Evolutionary conservation across 768 basidiomycete genomes (phyloP), one percentile per base, ranked within the genome.

Genomic region (Leccinum aurantiacum): DNA sequence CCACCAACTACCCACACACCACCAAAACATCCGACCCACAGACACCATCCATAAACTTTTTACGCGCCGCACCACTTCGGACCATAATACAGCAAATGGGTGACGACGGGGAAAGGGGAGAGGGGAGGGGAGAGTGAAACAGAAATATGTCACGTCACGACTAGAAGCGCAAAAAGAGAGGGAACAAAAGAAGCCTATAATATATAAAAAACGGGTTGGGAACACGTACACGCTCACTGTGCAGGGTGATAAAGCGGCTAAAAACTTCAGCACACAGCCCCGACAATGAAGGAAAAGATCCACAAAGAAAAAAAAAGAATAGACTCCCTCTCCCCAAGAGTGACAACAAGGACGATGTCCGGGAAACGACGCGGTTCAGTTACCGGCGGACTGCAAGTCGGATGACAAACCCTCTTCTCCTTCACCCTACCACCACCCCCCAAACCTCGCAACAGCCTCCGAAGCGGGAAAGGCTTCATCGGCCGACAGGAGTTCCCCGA

Each of bases 141-240:
- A 56, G 50, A 53, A 53, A 60, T 38, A 69, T 61, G 51, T 67
- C 57, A 64, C 60, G 57, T 63, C 56, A 62, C 63, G 38, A 69
- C 66, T 66, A 67, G 38, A 54, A 63, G 44, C 54, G 64, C 48
- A 60, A 54, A 53, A 55, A 53, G 52, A 44, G 27, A 58, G 56
- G 58, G 54, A 61, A 54, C 41, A 44, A 62, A 54, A 56, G 58
- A 65, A 75, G 53, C 72, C 65, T 64, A 66, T 56, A 69, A 69
- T 70, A 74, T 74, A 73, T 74, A 75, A 64, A 51, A 44, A 58
- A n/a, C 33, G 25, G 58, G 61, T 59, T 52, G 60, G 60, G 54
- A 65, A 71, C 65, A 69, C 65, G 60, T 64, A 69, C 63, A 70
- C 61, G 63, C 63, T 65, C 48, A 57, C 19, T 48, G 47, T 47